phyloP scores from a whole-genome alignment of 1,284 basidiomycete species.

The Rhodofomes roseus region DNA sequence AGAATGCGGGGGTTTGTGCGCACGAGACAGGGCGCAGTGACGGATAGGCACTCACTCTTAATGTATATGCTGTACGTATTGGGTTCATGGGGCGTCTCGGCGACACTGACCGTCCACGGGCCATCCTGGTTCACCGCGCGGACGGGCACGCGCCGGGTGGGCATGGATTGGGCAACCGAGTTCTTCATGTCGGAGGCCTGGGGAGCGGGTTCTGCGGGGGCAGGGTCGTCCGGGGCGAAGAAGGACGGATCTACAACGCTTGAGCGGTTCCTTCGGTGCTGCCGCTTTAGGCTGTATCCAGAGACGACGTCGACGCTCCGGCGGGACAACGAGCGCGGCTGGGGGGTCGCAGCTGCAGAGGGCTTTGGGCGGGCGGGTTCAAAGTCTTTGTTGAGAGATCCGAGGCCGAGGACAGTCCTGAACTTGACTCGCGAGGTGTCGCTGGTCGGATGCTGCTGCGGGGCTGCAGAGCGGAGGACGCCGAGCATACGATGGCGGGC shows the following conservation, averaged over 20 bases:
- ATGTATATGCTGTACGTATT: conserved; percentile 43
- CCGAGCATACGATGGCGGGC: conserved; percentile 34
- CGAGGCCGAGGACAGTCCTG: conserved; percentile 39
- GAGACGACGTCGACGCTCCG: conserved; percentile 24
- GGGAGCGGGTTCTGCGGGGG: conserved; percentile 18
- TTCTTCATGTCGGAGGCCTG: conserved; percentile 35
- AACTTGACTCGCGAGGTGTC: conserved; percentile 37
- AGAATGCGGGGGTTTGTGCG: not conserved
- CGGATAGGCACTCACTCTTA: conserved; percentile 37
- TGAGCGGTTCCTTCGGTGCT: conserved; percentile 19
- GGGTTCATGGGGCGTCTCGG: conserved; percentile 40
- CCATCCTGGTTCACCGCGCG: conserved; percentile 40
- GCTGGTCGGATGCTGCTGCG: conserved; percentile 31
- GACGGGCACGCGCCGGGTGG: conserved; percentile 24
- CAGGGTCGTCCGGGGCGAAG: conserved; percentile 29
- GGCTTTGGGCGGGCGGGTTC: conserved; percentile 16
- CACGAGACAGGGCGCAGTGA: not conserved
- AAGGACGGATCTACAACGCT: conserved; percentile 35
- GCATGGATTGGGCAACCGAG: conserved; percentile 30
- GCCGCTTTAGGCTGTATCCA: conserved; percentile 21
- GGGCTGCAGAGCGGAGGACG: conserved; percentile 29
- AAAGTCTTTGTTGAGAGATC: conserved; percentile 22
- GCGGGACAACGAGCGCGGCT: conserved; percentile 20
- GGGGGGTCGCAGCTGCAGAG: conserved; percentile 11
- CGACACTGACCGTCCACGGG: conserved; percentile 51